Evolutionary conservation across 2,329 filamentous ascomycete genomes (phyloP), one percentile per base, ranked within the genome.

Genomic region (Byssochlamys sp.): DNA sequence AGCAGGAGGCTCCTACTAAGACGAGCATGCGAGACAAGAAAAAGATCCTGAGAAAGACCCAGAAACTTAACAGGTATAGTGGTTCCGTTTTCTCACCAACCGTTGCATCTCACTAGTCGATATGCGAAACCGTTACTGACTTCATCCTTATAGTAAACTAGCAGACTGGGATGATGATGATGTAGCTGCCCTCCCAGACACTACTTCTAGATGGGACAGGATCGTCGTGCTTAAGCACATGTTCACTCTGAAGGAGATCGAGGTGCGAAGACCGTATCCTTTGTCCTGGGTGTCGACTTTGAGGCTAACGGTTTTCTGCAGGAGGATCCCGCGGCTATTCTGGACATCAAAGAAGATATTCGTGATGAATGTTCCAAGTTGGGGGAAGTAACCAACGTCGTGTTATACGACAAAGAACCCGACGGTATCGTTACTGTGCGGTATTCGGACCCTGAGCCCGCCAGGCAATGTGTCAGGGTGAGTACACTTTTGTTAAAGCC

Each of bases 151-250:
- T 67, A 92, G 90, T 53, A 91, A 92, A 75, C 83, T 97, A 33
- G 88, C 91, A 2, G 91, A 97, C 72, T 99, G 94, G 94, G 89
- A 90, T 67, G 92, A 96, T 67, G 91, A 97, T 69, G 87, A 92
- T 56, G 82, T 87, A 27, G 82, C 79, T 1, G 73, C 78, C 26
- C 67, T 84, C 26, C 79, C 81, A n/a, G 79, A 84, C 49, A 81
- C 78, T 7, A 80, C 73, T 61, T 79, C 78, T 12, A 77, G 77
- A 66, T 88, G 83, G 75, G 89, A 91, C 66, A 95, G 91, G 71
- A 79, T 89, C 14, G 91, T 96, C 28, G 86, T 97, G 58, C 77
- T 99, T 62, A 90, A 90, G 69, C 86, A 95, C 75, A 95, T 96
- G 87, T 99, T 99, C 74, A 95, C 90, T 1, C 79, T 92, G 49